Conservation (phyloP, 352 stramenopile species). For the Phytophthora ohioensis region DNA sequence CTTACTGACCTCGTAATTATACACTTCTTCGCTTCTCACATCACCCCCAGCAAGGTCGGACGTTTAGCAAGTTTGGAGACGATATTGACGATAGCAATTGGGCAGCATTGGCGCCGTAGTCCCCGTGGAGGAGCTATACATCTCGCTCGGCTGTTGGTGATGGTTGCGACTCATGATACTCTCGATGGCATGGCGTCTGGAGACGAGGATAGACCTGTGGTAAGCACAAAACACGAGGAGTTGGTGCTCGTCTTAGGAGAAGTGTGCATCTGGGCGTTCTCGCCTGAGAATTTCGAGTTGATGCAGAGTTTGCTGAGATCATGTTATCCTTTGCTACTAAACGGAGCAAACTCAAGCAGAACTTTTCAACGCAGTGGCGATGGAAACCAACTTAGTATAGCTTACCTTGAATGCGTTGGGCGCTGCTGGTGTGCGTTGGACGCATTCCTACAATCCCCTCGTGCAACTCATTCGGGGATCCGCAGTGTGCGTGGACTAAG, state of each 20-base stretch:
- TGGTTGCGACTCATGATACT: constrained; percentile 5
- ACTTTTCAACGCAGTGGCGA: constrained; percentile 10
- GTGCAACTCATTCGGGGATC: constrained; percentile 22
- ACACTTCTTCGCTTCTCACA: constrained; percentile 30
- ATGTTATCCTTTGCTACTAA: constrained; percentile 35
- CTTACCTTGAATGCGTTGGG: constrained; percentile 25
- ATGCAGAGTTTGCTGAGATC: constrained; percentile 34
- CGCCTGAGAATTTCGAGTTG: constrained; percentile 29
- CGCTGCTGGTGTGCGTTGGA: constrained; percentile 28
- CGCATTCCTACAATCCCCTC: constrained; percentile 17
- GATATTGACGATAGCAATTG: constrained; percentile 28
- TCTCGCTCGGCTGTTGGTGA: constrained; percentile 24
- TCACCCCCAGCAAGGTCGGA: constrained; percentile 2
- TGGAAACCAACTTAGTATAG: constrained; percentile 18
- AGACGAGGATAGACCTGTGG: too few relatives aligned
- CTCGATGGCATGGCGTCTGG: background rate
- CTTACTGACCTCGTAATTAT: constrained; percentile 35
- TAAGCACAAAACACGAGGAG: constrained; percentile 24
- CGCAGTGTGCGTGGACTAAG: constrained; percentile 24
- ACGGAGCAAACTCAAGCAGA: constrained; percentile 2
- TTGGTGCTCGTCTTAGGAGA: constrained; percentile 42
- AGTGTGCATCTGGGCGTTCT: constrained; percentile 43
- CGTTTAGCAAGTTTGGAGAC: constrained; percentile 18
- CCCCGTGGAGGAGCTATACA: constrained; percentile 12
- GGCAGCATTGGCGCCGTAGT: constrained; percentile 26